Conservation (phyloP, 106 monocot species). For the Dioscorea dumetorum region DNA sequence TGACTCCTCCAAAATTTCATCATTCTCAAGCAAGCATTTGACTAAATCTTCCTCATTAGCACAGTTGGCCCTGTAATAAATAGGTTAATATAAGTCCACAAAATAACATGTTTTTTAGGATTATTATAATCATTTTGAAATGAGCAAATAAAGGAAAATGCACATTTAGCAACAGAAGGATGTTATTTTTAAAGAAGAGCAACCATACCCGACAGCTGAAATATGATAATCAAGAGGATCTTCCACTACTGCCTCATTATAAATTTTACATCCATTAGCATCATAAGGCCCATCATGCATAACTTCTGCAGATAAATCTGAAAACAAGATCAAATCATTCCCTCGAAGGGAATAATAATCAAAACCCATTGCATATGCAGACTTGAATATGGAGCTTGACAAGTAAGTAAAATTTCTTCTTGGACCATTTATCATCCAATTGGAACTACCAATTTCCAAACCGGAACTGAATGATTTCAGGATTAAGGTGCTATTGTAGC, state of each 20-base stretch:
- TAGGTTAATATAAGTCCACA: too few species aligned
- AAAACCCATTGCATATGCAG: constrained; percentile 61
- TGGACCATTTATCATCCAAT: constrained; percentile 80
- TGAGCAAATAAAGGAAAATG: too few species aligned
- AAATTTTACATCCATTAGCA: background rate
- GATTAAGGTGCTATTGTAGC: constrained; percentile 58
- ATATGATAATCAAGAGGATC: constrained; percentile 5
- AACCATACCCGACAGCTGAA: constrained; percentile 21
- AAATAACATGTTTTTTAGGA: too few species aligned
- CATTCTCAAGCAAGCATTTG: constrained; percentile 13
- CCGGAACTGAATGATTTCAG: constrained; percentile 91
- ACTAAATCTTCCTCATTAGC: constrained; percentile 23
- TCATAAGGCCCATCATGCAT: constrained; percentile 1
- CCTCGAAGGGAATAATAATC: constrained; percentile 50
- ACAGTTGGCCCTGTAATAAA: background rate
- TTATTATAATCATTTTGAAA: too few species aligned
- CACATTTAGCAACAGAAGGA: too few species aligned
- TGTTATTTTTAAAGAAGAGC: too few species aligned
- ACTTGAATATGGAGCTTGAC: constrained; percentile 60
- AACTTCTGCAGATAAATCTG: constrained; percentile 38
- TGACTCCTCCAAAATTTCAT: constrained; percentile 51
- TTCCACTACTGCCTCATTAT: constrained; percentile 5
- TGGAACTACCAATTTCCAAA: constrained; percentile 78
- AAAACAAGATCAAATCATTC: constrained; percentile 67
- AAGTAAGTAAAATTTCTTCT: constrained; percentile 60